These are phyloP conservation scores for Poteriospumella lacustris DNA, from an alignment of 108 stramenopile species.

Conservation along the genomic window DNA sequence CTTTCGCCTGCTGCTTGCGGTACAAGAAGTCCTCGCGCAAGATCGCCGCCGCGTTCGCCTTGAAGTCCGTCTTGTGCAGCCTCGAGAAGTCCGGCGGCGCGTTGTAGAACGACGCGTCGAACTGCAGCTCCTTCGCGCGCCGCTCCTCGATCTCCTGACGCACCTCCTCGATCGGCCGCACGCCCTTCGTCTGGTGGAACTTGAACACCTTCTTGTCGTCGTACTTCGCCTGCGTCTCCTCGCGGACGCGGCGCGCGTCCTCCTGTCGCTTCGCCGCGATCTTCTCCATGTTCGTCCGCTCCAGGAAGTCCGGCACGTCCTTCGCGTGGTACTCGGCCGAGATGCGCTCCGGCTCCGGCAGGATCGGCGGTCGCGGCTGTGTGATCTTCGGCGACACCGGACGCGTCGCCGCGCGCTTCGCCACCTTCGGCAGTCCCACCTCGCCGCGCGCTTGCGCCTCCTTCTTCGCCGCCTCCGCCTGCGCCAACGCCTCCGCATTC, in stretches of 20 bases:
- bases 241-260: conserved; percentile 5
- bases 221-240: conserved; percentile 41
- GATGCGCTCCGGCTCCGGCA: conserved; percentile 56
- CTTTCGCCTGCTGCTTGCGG: conserved; percentile 56
- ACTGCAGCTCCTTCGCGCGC: conserved; percentile 38
- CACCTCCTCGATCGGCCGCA: not conserved
- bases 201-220: conserved; percentile 28
- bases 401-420: conserved; percentile 27
- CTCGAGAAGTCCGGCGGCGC: conserved; percentile 28
- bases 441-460: conserved; percentile 33
- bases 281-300: conserved; percentile 28
- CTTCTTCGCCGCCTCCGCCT: conserved; percentile 34
- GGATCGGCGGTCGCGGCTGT: conserved; percentile 33
- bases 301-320: conserved; percentile 28
- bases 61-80: conserved; percentile 39
- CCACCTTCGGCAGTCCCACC: conserved; percentile 36
- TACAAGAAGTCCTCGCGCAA: conserved; percentile 58
- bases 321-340: conserved; percentile 33
- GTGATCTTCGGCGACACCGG: conserved; percentile 41
- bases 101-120: conserved; percentile 32
- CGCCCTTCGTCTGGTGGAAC: conserved; percentile 30
- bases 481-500: conserved; percentile 24
- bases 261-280: conserved; percentile 32
- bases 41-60: conserved; percentile 59
- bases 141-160: conserved; percentile 36